A percentile compares a stretch with the other conserved stretches of the same genome.
These are phyloP conservation scores for Yamadazyma tumulicola DNA, from an alignment of 805 yeast species.

Conservation along the genomic window DNA sequence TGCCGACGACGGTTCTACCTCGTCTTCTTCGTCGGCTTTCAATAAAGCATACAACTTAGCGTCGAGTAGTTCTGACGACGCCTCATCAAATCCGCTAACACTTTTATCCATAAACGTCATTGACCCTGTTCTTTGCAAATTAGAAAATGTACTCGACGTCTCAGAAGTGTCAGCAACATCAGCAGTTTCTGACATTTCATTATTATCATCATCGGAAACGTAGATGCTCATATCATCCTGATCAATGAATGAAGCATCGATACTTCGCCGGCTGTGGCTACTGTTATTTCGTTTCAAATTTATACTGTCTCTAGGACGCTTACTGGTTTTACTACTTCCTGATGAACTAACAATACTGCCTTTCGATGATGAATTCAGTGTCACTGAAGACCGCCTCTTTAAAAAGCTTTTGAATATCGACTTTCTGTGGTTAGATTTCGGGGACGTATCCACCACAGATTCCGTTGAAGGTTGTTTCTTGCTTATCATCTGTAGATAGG, in stretches of 20 bases:
- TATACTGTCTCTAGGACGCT: not conserved
- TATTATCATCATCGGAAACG: constrained; percentile 20
- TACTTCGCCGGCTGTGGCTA: not conserved
- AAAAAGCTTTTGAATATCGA: constrained; percentile 12
- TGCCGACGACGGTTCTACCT: constrained; percentile 7
- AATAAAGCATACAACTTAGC: constrained; percentile 5
- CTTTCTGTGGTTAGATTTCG: constrained; percentile 5
- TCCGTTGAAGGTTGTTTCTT: too few species aligned
- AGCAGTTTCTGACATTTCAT: constrained; percentile 4
- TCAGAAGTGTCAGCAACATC: constrained; percentile 7
- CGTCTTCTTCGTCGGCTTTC: not conserved
- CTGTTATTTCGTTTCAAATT: constrained; percentile 1
- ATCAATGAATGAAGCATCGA: constrained; percentile 14
- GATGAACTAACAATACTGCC: not conserved
- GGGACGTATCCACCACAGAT: too few species aligned
- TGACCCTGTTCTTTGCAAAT: constrained; percentile 3
- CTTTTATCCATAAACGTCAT: constrained; percentile 5
- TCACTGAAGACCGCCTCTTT: constrained; percentile 6
- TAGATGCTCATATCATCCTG: constrained; percentile 21
- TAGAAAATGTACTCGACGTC: constrained; percentile 6
- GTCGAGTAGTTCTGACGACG: constrained; percentile 2
- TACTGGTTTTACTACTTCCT: not conserved
- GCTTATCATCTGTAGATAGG: too few species aligned
- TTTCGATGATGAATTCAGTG: not conserved
- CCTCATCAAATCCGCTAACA: constrained; percentile 4